Conservation (phyloP, 2,329 filamentous ascomycete species). For the Colletotrichum liaoningense region DNA sequence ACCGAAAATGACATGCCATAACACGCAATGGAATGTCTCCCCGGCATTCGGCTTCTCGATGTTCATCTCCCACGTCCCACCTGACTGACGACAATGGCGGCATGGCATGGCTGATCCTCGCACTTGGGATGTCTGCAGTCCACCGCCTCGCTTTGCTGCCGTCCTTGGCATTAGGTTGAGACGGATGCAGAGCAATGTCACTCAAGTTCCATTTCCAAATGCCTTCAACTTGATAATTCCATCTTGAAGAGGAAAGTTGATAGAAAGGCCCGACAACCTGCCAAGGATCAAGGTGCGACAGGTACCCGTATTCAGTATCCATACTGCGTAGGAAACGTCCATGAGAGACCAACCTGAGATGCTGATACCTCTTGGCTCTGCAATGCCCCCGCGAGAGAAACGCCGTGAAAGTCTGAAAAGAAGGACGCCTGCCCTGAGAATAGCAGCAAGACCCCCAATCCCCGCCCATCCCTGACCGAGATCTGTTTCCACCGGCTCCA, state of each 20-base stretch:
- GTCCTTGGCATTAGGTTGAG: slow-evolving; percentile 1
- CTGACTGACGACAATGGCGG: not conserved
- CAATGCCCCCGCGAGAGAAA: slow-evolving; percentile 25
- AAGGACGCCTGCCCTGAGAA: slow-evolving; percentile 6
- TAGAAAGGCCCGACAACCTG: not conserved
- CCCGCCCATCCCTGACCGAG: slow-evolving; percentile 23
- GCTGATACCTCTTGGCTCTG: slow-evolving; percentile 32
- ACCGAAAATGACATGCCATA: not conserved
- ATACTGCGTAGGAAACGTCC: not conserved
- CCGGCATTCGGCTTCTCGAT: slow-evolving; percentile 27
- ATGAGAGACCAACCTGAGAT: slow-evolving; percentile 28
- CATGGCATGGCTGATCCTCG: slow-evolving; percentile 4
- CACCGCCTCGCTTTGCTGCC: not conserved
- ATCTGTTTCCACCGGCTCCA: slow-evolving; percentile 20
- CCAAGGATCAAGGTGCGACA: slow-evolving; percentile 4
- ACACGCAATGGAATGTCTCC: slow-evolving; percentile 7
- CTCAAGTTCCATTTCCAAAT: not conserved
- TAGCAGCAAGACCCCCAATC: slow-evolving; percentile 14
- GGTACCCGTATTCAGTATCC: not conserved
- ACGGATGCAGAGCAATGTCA: not conserved
- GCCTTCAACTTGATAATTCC: not conserved
- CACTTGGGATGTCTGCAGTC: slow-evolving; percentile 6
- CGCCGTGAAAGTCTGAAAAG: not conserved
- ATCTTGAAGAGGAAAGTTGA: not conserved
- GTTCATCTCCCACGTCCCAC: not conserved